Conservation (phyloP, 2,329 filamentous ascomycete species). For the Neonectria hederae region DNA sequence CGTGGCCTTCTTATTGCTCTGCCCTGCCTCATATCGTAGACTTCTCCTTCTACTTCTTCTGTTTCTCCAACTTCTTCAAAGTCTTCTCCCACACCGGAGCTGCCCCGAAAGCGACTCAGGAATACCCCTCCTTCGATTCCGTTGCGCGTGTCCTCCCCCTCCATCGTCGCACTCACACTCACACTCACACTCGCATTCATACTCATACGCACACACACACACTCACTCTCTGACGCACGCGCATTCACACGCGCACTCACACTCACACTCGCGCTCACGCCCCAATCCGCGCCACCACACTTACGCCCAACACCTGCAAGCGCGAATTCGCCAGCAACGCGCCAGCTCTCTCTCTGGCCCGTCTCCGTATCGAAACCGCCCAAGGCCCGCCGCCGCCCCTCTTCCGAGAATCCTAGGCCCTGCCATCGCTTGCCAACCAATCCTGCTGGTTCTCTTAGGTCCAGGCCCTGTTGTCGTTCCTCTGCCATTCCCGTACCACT, state of each 20-base stretch:
- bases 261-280: neutral
- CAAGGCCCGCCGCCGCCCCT: constrained; percentile 18
- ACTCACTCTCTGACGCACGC: constrained; percentile 1
- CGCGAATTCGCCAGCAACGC: constrained; percentile 11
- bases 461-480: constrained; percentile 24
- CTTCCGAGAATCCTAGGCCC: constrained; percentile 23
- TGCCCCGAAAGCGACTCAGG: neutral
- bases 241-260: constrained; percentile 4
- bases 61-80: constrained; percentile 14
- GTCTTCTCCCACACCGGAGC: neutral
- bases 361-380: constrained; percentile 16
- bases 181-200: constrained; percentile 5
- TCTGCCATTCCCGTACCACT: constrained; percentile 18
- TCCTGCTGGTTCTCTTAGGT: constrained; percentile 17
- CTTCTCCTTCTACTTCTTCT: constrained; percentile 25
- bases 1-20: constrained; percentile 27
- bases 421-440: constrained; percentile 28
- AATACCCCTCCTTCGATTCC: constrained; percentile 20
- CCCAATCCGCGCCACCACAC: neutral
- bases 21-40: constrained; percentile 6
- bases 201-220: neutral
- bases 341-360: constrained; percentile 10
- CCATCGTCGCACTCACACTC: constrained; percentile 6
- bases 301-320: constrained; percentile 5
- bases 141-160: constrained; percentile 4